Evolutionary conservation across 2,329 filamentous ascomycete genomes (phyloP).

Genomic region (Trematosphaeria pertusa): DNA sequence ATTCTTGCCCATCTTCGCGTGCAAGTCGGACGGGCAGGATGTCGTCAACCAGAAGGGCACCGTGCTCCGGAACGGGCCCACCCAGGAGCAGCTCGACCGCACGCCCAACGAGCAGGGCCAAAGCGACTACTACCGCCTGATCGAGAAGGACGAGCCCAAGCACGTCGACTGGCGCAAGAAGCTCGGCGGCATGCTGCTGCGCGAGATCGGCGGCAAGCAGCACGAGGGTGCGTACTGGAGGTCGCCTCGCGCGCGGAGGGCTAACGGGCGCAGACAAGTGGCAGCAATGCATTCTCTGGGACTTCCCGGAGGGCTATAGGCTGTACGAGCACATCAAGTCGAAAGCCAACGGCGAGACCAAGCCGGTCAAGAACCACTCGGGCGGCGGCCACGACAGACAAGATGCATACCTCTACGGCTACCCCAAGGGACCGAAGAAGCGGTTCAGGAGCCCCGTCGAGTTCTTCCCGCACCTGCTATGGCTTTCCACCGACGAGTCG

Average conservation of each 20-base stretch:
- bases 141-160: conserved; percentile 59
- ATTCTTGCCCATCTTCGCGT: conserved; percentile 57
- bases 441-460: conserved; percentile 65
- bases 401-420: conserved; percentile 67
- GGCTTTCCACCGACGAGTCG: conserved; percentile 61
- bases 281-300: conserved; percentile 58
- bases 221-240: conserved; percentile 34
- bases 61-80: conserved; percentile 61
- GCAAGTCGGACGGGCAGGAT: conserved; percentile 58
- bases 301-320: conserved; percentile 63
- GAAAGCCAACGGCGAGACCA: conserved; percentile 55
- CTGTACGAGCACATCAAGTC: conserved; percentile 67
- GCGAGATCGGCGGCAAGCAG: conserved; percentile 53
- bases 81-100: conserved; percentile 59
- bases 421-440: conserved; percentile 63
- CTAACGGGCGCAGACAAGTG: conserved; percentile 47
- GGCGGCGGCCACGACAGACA: conserved; percentile 61
- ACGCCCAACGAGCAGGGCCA: conserved; percentile 61
- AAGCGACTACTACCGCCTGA: conserved; percentile 61
- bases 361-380: conserved; percentile 58
- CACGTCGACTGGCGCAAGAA: conserved; percentile 65
- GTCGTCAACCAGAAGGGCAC: conserved; percentile 57
- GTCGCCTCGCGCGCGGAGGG: conserved; percentile 20
- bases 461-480: conserved; percentile 66
- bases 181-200: conserved; percentile 64